Base-by-base conservation (phyloP, 441 rosid species). In the Breynia disticha region DNA sequence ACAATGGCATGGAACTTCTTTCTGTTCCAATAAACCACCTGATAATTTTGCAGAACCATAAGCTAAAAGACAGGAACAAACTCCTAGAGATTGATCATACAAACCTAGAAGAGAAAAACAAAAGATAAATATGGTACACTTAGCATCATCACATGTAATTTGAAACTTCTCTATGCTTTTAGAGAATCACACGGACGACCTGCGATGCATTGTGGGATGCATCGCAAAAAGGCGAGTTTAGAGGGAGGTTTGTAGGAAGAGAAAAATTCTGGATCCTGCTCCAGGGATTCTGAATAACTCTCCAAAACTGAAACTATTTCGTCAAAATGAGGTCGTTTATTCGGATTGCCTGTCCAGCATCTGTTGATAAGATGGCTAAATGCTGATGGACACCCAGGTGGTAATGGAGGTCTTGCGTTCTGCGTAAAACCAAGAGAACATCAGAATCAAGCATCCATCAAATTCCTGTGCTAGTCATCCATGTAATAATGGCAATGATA, bases 321-420 rank as follows among this genome's bases (percentile, higher is more conserved):
- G 57, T 72, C 67, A 16, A 82, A 85, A 44, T 75, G 77, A 3
- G 94, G 94, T 19, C 94, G 65, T 62, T 72, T 78, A 1, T 63
- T 42, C 1, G 87, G 94, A 52, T 64, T 72, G 62, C 83, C 69
- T 14, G 89, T 80, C 94, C 90, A 82, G 66, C 94, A 85, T 44
- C 79, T 57, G 32, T 67, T 71, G 37, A 85, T 75, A 46, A 85
- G 82, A 59, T 64, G 77, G 45, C 70, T 72, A 13, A 80, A 66
- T 2, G 83, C 94, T 22, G 12, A 47, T 2, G 90, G 94, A 45
- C 90, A 80, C 17, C 67, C 46, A 0, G 77, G 65, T 18, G 87
- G 90, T 17, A 85, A 59, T 35, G 78, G 90, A 5, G 94, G 90
- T 47, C 94, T 78, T 5, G 90, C 85, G 54, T 85, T 79, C 87